These are phyloP conservation scores for Parasitella parasitica DNA, from an alignment of 371 early-diverging fungal genomes.

Conservation along the genomic window DNA sequence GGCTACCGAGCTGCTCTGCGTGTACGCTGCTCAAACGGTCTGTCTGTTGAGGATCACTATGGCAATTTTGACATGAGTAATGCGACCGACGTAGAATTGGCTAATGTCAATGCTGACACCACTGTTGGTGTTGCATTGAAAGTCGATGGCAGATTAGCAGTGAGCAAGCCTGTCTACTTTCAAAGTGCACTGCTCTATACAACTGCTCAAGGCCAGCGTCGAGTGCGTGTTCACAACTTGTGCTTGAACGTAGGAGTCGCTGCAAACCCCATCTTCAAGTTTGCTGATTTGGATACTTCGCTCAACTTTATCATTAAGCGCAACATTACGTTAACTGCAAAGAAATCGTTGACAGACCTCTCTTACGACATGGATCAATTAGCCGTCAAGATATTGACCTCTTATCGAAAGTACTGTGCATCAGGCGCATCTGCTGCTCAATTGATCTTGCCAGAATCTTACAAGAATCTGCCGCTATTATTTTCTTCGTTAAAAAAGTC, in stretches of 20 bases:
- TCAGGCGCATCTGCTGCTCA: constrained; percentile 83
- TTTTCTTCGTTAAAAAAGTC: constrained; percentile 80
- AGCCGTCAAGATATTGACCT: constrained; percentile 80
- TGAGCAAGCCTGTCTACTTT: constrained; percentile 76
- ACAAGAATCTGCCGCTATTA: constrained; percentile 86
- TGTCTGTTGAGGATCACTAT: constrained; percentile 81
- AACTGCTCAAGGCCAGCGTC: constrained; percentile 81
- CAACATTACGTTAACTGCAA: constrained; percentile 69
- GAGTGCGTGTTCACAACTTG: constrained; percentile 90
- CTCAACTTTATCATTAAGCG: constrained; percentile 81
- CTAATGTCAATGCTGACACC: constrained; percentile 83
- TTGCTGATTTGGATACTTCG: constrained; percentile 91
- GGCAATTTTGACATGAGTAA: constrained; percentile 95
- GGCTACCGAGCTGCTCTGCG: constrained; percentile 90
- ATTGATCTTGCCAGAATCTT: constrained; percentile 90
- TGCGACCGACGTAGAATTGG: constrained; percentile 89
- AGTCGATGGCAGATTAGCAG: constrained; percentile 88
- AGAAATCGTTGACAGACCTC: constrained; percentile 64
- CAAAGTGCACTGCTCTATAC: constrained; percentile 95
- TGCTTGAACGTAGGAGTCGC: constrained; percentile 75
- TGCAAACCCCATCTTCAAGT: constrained; percentile 82
- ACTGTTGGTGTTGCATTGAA: constrained; percentile 79
- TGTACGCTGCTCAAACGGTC: constrained; percentile 86
- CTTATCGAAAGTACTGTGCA: constrained; percentile 90
- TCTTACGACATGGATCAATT: constrained; percentile 78